Evolutionary conservation across 225 moss, liverwort and hornwort species (phyloP).

Genomic region (Lunularia cruciata): DNA sequence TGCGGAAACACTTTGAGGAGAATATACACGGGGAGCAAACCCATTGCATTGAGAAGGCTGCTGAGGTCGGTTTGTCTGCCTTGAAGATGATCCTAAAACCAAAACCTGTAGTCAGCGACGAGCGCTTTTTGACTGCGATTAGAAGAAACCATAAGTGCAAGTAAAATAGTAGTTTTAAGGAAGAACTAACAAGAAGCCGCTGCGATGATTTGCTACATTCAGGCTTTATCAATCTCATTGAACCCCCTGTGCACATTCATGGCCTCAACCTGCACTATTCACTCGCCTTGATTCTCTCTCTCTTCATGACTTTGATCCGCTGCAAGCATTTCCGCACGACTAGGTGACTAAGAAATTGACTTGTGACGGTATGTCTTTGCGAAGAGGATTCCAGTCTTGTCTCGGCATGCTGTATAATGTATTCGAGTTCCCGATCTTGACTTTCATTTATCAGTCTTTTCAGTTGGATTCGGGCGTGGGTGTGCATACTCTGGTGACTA

Average conservation of each 20-base stretch:
- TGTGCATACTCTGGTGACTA: background rate
- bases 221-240: background rate
- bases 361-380: background rate
- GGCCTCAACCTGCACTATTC: background rate
- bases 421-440: background rate
- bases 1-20: background rate
- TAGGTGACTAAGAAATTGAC: constrained; percentile 3
- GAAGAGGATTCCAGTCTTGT: background rate
- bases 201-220: background rate
- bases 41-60: background rate
- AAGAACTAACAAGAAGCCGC: background rate
- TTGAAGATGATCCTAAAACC: background rate
- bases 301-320: constrained; percentile 4
- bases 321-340: constrained; percentile 10
- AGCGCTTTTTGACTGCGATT: background rate
- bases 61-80: too few species aligned
- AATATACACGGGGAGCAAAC: background rate
- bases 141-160: background rate
- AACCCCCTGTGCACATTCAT: constrained; percentile 2
- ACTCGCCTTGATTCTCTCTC: background rate
- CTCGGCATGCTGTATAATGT: too few species aligned
- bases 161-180: background rate
- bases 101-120: background rate
- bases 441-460: background rate
- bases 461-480: background rate